Percentiles rank a stretch among this genome's conserved stretches.
These are phyloP conservation scores for Gossypium sturtianum DNA, from an alignment of 345 rosid genomes.

Conservation along the genomic window DNA sequence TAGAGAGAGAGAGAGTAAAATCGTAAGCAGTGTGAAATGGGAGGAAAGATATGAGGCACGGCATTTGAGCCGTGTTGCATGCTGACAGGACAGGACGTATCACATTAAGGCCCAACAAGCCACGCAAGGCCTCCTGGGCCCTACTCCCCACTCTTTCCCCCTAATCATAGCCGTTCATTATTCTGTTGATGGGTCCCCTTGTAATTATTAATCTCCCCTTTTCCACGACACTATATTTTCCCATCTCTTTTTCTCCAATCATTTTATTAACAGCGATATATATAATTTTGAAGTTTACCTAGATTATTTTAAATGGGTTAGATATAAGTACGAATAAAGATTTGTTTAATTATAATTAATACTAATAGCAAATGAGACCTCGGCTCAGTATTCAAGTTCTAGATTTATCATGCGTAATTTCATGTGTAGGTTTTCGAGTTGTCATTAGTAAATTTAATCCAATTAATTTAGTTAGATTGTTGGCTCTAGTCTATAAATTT, in stretches of 20 bases:
- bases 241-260: too few species aligned
- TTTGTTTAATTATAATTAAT: too few species aligned
- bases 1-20: too few species aligned
- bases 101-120: not conserved
- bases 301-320: not conserved
- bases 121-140: not conserved
- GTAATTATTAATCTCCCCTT: not conserved
- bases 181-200: not conserved
- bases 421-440: accelerated
- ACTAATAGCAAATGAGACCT: too few species aligned
- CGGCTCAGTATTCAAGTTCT: accelerated
- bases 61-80: slow-evolving; percentile 23
- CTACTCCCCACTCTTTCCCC: not conserved
- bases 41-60: slow-evolving; percentile 13
- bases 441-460: too few species aligned
- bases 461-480: too few species aligned
- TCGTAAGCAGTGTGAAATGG: slow-evolving; percentile 11
- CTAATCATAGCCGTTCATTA: not conserved
- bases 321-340: too few species aligned
- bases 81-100: slow-evolving; percentile 16
- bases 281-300: not conserved
- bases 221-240: too few species aligned
- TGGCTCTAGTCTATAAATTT: too few species aligned
- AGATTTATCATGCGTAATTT: too few species aligned
- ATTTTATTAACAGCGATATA: not conserved